phyloP scores from a whole-genome alignment of 139 green algal species.

The Closterium sp. region DNA sequence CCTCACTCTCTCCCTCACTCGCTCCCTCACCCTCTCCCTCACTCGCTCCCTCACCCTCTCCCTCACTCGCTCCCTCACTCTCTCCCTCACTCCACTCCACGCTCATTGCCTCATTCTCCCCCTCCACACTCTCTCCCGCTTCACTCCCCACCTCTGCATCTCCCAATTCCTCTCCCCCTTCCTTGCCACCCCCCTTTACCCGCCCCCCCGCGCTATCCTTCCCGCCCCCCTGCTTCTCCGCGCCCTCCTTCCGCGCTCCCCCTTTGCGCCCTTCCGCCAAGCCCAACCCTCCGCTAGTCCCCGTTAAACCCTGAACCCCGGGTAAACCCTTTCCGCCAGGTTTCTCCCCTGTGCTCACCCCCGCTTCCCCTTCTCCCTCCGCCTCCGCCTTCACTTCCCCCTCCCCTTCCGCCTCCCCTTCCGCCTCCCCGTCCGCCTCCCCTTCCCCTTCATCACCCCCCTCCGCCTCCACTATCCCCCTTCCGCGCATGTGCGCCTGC shows the following conservation, averaged over 20 bases:
- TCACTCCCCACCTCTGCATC: neutral
- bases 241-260: no score
- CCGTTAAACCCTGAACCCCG: neutral
- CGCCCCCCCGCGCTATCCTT: no score
- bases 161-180: neutral
- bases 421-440: neutral
- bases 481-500: neutral
- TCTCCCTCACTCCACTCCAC: neutral
- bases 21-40: no score
- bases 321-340: neutral
- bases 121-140: neutral
- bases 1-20: no score
- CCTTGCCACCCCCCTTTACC: no score
- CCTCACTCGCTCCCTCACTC: neutral
- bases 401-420: neutral
- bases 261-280: neutral
- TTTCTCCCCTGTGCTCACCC: neutral
- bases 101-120: neutral
- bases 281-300: neutral
- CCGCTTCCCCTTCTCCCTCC: neutral
- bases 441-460: neutral
- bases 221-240: no score
- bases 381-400: neutral
- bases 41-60: no score
- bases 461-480: neutral